Percentiles rank a stretch among this genome's conserved stretches.
phyloP scores from a whole-genome alignment of 1,284 basidiomycete genomes.

The Cutaneotrichosporon sp. region DNA sequence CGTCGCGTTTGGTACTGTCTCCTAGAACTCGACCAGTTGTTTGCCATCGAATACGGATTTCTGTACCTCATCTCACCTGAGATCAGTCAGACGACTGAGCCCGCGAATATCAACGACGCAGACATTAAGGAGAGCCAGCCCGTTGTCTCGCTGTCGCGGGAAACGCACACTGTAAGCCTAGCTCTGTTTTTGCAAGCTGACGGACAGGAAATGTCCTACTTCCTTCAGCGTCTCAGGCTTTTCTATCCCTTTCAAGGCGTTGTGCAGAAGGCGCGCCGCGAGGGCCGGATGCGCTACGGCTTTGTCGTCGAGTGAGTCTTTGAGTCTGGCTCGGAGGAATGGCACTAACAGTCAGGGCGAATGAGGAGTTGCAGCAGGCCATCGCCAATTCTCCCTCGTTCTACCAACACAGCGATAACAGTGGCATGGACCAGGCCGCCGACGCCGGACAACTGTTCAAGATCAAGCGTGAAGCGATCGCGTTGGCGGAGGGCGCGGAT shows the following conservation, averaged over 20 bases:
- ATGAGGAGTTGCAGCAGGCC: conserved; percentile 15
- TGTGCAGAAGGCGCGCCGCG: conserved; percentile 20
- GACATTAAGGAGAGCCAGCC: conserved; percentile 15
- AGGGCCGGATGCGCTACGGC: conserved; percentile 20
- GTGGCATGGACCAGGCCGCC: conserved; percentile 1
- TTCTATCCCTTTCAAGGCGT: conserved; percentile 26
- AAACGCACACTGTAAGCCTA: conserved; percentile 17
- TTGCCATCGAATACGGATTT: conserved; percentile 26
- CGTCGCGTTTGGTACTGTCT: conserved; percentile 26
- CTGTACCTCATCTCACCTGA: conserved; percentile 24
- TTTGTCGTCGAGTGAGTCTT: conserved; percentile 19
- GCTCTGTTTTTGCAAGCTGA: background rate
- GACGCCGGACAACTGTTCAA: conserved; percentile 18
- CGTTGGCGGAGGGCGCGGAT: conserved; percentile 22
- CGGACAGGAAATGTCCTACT: conserved; percentile 23
- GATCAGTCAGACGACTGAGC: conserved; percentile 25
- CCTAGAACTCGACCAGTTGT: conserved; percentile 27
- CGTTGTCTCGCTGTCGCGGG: conserved; percentile 13
- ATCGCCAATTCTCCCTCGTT: conserved; percentile 17
- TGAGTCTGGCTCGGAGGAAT: too few species aligned
- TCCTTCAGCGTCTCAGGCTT: conserved; percentile 21
- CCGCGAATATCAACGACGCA: conserved; percentile 26
- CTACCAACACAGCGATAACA: conserved; percentile 12
- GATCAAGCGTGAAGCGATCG: conserved; percentile 21
- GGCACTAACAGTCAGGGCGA: conserved; percentile 8